Evolutionary conservation across 2,329 filamentous ascomycete genomes (phyloP).

Genomic region (Trichophyton mentagrophytes): DNA sequence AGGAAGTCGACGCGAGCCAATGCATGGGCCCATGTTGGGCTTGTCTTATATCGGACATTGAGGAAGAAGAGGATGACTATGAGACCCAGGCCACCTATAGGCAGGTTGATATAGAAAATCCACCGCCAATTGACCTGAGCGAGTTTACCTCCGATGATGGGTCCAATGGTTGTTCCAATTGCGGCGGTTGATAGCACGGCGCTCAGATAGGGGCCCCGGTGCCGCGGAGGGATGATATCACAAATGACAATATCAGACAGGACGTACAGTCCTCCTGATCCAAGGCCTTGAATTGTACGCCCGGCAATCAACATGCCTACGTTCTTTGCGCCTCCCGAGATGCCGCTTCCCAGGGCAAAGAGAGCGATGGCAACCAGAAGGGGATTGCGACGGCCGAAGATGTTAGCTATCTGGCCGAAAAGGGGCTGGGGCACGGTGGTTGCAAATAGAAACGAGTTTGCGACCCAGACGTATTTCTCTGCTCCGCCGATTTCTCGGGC

Average conservation of each 20-base stretch:
- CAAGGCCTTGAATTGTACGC: slow-evolving; percentile 39
- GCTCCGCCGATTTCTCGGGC: slow-evolving; percentile 18
- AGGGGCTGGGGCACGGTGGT: slow-evolving; percentile 33
- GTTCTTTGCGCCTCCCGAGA: slow-evolving; percentile 37
- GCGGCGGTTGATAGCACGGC: slow-evolving; percentile 34
- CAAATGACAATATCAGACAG: slow-evolving; percentile 39
- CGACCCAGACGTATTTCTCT: slow-evolving; percentile 23
- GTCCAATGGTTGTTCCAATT: slow-evolving; percentile 21
- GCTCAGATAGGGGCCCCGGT: slow-evolving; percentile 28
- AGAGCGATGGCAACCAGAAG: slow-evolving; percentile 30
- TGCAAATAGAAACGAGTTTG: slow-evolving; percentile 21
- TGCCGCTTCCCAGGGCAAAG: slow-evolving; percentile 40
- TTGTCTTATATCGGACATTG: slow-evolving; percentile 23
- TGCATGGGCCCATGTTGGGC: slow-evolving; percentile 23
- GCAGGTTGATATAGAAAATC: slow-evolving; percentile 12
- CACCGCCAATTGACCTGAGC: slow-evolving; percentile 13
- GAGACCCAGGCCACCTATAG: neutral
- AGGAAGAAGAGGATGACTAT: slow-evolving; percentile 29
- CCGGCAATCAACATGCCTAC: slow-evolving; percentile 35
- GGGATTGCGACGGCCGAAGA: slow-evolving; percentile 38
- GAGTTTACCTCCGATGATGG: slow-evolving; percentile 14
- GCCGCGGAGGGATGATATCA: slow-evolving; percentile 38
- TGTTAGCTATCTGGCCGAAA: slow-evolving; percentile 39
- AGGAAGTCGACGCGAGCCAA: slow-evolving; percentile 7
- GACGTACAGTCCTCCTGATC: slow-evolving; percentile 37